A percentile compares a stretch with the other conserved stretches of the same genome.
Conservation (phyloP, 2,329 filamentous ascomycete species). For the Fusarium praegraminearum region DNA sequence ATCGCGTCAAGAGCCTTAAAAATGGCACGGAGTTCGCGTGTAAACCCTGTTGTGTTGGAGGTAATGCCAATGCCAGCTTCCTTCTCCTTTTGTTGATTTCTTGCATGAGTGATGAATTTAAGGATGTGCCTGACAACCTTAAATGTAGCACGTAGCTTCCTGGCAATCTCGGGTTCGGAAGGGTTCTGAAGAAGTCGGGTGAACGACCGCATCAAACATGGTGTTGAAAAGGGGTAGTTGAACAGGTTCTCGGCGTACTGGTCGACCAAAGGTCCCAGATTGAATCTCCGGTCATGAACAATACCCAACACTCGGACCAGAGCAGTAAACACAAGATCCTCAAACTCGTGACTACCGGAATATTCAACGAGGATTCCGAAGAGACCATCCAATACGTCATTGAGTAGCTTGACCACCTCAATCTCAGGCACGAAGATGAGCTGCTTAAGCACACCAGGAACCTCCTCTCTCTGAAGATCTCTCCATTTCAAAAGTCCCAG, state of each 20-base stretch:
- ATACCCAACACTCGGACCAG: conserved; percentile 92
- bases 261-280: conserved; percentile 89
- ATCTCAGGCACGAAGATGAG: conserved; percentile 96
- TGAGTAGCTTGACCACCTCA: conserved; percentile 94
- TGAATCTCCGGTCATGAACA: conserved; percentile 93
- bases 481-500: conserved; percentile 89
- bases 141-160: conserved; percentile 89
- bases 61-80: conserved; percentile 89
- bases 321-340: conserved; percentile 91
- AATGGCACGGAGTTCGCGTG: conserved; percentile 83
- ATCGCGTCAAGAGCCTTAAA: conserved; percentile 91
- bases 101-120: conserved; percentile 92
- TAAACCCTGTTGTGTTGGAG: conserved; percentile 78
- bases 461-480: conserved; percentile 76
- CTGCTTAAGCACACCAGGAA: conserved; percentile 80
- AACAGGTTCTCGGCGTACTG: conserved; percentile 90
- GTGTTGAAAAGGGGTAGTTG: conserved; percentile 92
- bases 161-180: conserved; percentile 83
- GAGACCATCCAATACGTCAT: conserved; percentile 88
- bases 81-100: conserved; percentile 87
- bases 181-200: conserved; percentile 85
- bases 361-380: conserved; percentile 93
- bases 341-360: conserved; percentile 90
- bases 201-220: conserved; percentile 88
- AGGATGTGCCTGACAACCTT: conserved; percentile 94